Conservation (phyloP, 768 basidiomycete genomes). For the Collybiopsis luxurians region DNA sequence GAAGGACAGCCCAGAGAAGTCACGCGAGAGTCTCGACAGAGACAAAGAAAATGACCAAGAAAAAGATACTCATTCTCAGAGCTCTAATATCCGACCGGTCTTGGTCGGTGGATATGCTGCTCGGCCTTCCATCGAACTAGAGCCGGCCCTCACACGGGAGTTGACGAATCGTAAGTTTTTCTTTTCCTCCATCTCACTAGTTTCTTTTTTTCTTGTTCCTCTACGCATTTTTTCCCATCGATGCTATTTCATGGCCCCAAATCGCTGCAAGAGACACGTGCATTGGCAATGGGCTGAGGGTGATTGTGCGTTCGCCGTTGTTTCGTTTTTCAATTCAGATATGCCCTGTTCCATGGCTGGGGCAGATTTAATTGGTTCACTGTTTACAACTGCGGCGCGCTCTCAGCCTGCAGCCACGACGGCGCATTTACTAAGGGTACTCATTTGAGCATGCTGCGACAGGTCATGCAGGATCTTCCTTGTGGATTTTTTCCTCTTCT, state of each 20-base stretch:
- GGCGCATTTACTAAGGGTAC: too few species aligned
- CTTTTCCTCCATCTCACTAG: constrained; percentile 11
- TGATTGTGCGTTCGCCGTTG: not conserved
- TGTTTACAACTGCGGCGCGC: too few species aligned
- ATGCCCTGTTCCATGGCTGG: not conserved
- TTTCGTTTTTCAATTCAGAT: not conserved
- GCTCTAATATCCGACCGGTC: not conserved
- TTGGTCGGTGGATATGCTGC: constrained; percentile 23
- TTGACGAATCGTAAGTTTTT: constrained; percentile 57
- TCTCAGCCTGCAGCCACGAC: too few species aligned
- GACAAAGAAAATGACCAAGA: not conserved
- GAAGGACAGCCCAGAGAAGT: not conserved
- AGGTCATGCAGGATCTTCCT: not conserved
- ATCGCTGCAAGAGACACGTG: not conserved
- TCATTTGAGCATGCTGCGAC: constrained; percentile 1
- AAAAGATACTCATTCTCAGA: not conserved
- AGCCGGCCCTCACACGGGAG: constrained; percentile 65
- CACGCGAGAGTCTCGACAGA: not conserved
- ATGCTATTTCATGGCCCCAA: not conserved
- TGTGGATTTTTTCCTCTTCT: not conserved
- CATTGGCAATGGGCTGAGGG: not conserved
- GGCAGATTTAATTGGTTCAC: not conserved
- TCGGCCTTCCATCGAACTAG: constrained; percentile 44
- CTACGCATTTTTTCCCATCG: not conserved
- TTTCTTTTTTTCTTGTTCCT: constrained; percentile 6